A percentile compares a stretch with the other conserved stretches of the same genome.
Conservation (phyloP, 2,329 filamentous ascomycete genomes). For the Sarocladium strictum region DNA sequence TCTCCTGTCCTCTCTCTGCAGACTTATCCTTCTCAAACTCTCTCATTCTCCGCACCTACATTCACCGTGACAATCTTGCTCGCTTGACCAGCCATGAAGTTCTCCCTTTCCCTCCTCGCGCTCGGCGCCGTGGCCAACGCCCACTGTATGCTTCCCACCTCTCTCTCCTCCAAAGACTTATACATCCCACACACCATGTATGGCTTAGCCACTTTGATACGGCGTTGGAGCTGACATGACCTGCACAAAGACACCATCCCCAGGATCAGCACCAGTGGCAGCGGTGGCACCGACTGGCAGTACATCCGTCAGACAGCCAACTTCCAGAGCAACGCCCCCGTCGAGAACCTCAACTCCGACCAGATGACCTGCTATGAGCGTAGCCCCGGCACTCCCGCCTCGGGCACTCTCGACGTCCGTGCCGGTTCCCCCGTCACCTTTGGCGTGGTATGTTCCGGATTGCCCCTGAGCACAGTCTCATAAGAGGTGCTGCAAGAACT, state of each 20-base stretch:
- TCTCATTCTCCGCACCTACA: conserved; percentile 16
- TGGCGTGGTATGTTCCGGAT: conserved; percentile 22
- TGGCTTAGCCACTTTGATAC: too few relatives aligned
- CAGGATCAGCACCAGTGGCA: conserved; percentile 26
- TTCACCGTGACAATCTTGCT: not conserved
- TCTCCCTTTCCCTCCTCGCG: conserved; percentile 17
- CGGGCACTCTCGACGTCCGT: conserved; percentile 22
- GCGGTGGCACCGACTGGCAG: conserved; percentile 24
- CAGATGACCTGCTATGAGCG: conserved; percentile 28
- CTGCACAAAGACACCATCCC: conserved; percentile 32
- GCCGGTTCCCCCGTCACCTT: conserved; percentile 34
- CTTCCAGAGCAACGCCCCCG: conserved; percentile 24
- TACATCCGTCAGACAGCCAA: conserved; percentile 27
- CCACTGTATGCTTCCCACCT: conserved; percentile 27
- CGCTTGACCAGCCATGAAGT: conserved; percentile 13
- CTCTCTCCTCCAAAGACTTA: too few relatives aligned
- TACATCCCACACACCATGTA: too few relatives aligned
- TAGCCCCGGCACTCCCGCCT: conserved; percentile 16
- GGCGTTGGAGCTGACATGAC: not conserved
- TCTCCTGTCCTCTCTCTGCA: not conserved
- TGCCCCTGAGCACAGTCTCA: not conserved
- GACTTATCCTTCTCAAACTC: conserved; percentile 2
- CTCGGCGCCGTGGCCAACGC: conserved; percentile 22
- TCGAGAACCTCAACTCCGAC: conserved; percentile 23
- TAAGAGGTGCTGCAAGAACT: too few relatives aligned